A percentile compares a stretch with the other conserved stretches of the same genome.
phyloP scores from a whole-genome alignment of 2,329 filamentous ascomycete species.

The Diaporthe vexans region DNA sequence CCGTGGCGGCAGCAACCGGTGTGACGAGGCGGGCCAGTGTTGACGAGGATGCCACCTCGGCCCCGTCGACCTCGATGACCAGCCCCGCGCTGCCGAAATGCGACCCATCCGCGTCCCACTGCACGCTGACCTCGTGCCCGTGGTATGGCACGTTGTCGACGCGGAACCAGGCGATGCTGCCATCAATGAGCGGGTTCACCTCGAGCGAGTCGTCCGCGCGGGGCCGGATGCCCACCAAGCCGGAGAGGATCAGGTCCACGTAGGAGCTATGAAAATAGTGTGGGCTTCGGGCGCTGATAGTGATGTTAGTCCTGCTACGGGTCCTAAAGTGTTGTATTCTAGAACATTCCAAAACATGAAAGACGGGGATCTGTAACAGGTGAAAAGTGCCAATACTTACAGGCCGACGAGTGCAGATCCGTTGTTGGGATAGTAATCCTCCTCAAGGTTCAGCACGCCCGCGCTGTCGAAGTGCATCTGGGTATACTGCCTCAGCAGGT shows the following conservation, averaged over 20 bases:
- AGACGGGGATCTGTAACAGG: too few relatives aligned
- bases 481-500: slow-evolving; percentile 55
- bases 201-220: slow-evolving; percentile 54
- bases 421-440: slow-evolving; percentile 60
- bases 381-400: too few relatives aligned
- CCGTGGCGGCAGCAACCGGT: slow-evolving; percentile 31
- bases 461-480: slow-evolving; percentile 55
- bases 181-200: slow-evolving; percentile 55
- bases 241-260: slow-evolving; percentile 56
- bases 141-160: slow-evolving; percentile 58
- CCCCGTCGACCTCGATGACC: slow-evolving; percentile 52
- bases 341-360: too few relatives aligned
- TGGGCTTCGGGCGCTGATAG: slow-evolving; percentile 55
- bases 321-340: too few relatives aligned
- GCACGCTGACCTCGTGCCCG: slow-evolving; percentile 55
- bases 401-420: slow-evolving; percentile 57
- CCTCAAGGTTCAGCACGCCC: slow-evolving; percentile 54
- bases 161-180: slow-evolving; percentile 55
- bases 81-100: slow-evolving; percentile 49
- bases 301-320: too few relatives aligned
- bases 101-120: slow-evolving; percentile 56
- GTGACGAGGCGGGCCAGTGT: slow-evolving; percentile 47
- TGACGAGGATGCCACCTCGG: slow-evolving; percentile 49
- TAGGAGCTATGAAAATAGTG: slow-evolving; percentile 63
- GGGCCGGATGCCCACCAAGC: slow-evolving; percentile 58